phyloP scores from a whole-genome alignment of 768 basidiomycete genomes.

The Artomyces pyxidatus region DNA sequence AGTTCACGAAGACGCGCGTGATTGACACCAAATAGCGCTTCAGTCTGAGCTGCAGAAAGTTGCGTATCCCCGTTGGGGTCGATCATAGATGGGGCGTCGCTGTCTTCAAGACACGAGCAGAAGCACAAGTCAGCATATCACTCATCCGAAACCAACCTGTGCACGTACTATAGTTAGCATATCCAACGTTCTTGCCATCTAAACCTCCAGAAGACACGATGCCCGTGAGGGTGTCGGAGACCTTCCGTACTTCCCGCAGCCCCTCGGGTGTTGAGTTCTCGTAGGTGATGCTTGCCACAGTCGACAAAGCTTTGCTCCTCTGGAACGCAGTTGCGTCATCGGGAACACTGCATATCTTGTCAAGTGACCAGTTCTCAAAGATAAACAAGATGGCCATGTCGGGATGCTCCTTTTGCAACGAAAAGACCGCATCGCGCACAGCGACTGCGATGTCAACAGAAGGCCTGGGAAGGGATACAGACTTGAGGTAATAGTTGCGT shows the following conservation, averaged over 20 bases:
- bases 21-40: conserved; percentile 27
- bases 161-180: conserved; percentile 14
- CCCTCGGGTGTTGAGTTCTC: conserved; percentile 23
- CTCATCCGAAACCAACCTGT: too few relatives aligned
- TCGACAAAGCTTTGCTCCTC: conserved; percentile 28
- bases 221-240: background rate
- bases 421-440: conserved; percentile 24
- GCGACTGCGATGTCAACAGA: conserved; percentile 21
- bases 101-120: background rate
- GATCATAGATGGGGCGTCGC: background rate
- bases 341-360: conserved; percentile 26
- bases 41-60: conserved; percentile 10
- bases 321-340: conserved; percentile 33
- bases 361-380: conserved; percentile 36
- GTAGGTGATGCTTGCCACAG: conserved; percentile 30
- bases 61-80: conserved; percentile 22
- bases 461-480: conserved; percentile 25
- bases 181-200: conserved; percentile 4
- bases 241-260: conserved; percentile 23
- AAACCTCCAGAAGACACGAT: background rate
- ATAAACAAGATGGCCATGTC: conserved; percentile 23
- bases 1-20: conserved; percentile 30
- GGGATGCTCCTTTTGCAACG: conserved; percentile 19
- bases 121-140: background rate
- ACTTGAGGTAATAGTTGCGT: conserved; percentile 34